Evolutionary conservation across 768 basidiomycete genomes (phyloP).

Genomic region (Leccinum uliginosum): DNA sequence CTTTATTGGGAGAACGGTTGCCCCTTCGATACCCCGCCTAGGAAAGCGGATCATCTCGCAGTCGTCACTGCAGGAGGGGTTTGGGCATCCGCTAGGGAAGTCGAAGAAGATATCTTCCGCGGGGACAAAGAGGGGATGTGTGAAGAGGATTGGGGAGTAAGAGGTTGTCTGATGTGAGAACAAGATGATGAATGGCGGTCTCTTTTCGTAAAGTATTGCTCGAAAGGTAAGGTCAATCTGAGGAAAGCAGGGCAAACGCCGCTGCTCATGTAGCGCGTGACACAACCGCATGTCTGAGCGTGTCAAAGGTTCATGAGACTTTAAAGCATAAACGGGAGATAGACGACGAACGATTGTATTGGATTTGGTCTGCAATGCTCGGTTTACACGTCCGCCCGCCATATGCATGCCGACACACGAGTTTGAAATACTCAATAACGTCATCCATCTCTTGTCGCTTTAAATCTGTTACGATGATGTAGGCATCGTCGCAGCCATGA

Average conservation of each 20-base stretch:
- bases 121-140: constrained; percentile 65
- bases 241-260: constrained; percentile 75
- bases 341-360: constrained; percentile 58
- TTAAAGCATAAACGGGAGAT: background rate
- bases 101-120: constrained; percentile 70
- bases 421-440: constrained; percentile 72
- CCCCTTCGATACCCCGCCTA: constrained; percentile 55
- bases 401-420: constrained; percentile 62
- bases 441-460: constrained; percentile 81
- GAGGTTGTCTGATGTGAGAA: constrained; percentile 80
- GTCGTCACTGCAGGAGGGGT: constrained; percentile 74
- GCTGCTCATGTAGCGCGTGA: constrained; percentile 62
- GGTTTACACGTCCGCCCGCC: constrained; percentile 58
- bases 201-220: constrained; percentile 71
- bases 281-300: constrained; percentile 58
- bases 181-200: constrained; percentile 70
- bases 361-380: constrained; percentile 62
- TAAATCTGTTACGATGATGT: constrained; percentile 74
- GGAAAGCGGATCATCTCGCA: constrained; percentile 83
- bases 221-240: constrained; percentile 77
- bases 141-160: constrained; percentile 80
- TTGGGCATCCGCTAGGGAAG: constrained; percentile 76
- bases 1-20: constrained; percentile 59
- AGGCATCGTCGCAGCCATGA: constrained; percentile 72
- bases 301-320: constrained; percentile 4